These are phyloP conservation scores for Yamadazyma nakazawae DNA, from an alignment of 805 yeast genomes.

Conservation along the genomic window DNA sequence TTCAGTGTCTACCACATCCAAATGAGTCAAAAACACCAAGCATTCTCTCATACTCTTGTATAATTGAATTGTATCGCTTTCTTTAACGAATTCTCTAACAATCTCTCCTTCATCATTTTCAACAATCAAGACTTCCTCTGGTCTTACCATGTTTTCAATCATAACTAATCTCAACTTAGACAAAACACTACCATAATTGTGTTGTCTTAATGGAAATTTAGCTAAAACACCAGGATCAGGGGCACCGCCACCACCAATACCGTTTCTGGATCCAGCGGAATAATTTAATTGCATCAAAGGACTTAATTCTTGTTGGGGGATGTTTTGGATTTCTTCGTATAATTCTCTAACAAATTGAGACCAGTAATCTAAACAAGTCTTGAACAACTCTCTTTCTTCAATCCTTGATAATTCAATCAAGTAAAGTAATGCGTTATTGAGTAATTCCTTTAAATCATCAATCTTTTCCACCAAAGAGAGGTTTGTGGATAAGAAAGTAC, in stretches of 20 bases:
- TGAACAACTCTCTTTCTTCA: constrained; percentile 94
- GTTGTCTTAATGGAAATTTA: constrained; percentile 81
- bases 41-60: constrained; percentile 96
- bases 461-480: constrained; percentile 59
- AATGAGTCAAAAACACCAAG: constrained; percentile 89
- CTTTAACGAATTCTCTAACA: constrained; percentile 95
- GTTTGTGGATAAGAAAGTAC: constrained; percentile 79
- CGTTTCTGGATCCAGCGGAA: constrained; percentile 32
- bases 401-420: constrained; percentile 81
- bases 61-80: constrained; percentile 92
- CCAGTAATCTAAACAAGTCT: constrained; percentile 96
- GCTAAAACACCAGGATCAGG: constrained; percentile 76
- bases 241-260: constrained; percentile 65
- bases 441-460: constrained; percentile 46
- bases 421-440: constrained; percentile 73
- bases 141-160: constrained; percentile 96
- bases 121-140: constrained; percentile 95
- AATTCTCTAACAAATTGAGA: constrained; percentile 75
- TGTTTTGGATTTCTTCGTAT: constrained; percentile 78
- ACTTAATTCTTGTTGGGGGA: constrained; percentile 68
- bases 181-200: constrained; percentile 72
- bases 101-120: constrained; percentile 99
- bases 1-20: constrained; percentile 92
- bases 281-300: constrained; percentile 71
- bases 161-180: constrained; percentile 87